Evolutionary conservation across 2,329 filamentous ascomycete genomes (phyloP).

Genomic region (Sporothrix mexicana): DNA sequence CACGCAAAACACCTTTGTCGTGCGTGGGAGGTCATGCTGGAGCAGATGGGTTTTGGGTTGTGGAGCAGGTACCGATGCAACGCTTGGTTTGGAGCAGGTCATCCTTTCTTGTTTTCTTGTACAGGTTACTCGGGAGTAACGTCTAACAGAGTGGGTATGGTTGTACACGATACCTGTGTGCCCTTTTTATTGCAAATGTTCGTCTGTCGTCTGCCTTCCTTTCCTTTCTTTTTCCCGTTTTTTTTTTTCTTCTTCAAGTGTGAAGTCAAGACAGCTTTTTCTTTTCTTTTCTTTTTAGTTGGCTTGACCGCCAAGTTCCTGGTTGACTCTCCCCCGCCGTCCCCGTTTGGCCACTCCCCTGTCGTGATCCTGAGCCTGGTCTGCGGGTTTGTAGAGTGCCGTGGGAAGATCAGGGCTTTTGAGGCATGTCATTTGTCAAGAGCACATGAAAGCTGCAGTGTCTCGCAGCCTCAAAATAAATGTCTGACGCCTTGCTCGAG

Average conservation of each 20-base stretch:
- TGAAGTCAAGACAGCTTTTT: not conserved
- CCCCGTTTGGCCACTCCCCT: not conserved
- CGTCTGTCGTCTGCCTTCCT: too few species aligned
- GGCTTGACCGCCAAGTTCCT: constrained; percentile 1
- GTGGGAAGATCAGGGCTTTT: constrained; percentile 8
- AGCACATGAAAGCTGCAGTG: not conserved
- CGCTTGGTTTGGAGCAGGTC: not conserved
- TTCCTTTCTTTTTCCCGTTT: not conserved
- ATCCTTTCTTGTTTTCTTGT: not conserved
- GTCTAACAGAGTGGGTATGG: not conserved
- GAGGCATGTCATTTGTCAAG: not conserved
- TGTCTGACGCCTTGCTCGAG: not conserved
- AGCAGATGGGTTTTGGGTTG: not conserved
- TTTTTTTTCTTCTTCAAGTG: not conserved
- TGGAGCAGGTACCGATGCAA: constrained; percentile 16
- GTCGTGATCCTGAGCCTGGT: not conserved
- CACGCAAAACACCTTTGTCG: not conserved
- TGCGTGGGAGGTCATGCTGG: not conserved
- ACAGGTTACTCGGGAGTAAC: not conserved
- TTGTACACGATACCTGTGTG: not conserved
- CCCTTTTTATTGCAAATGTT: not conserved
- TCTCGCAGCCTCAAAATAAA: constrained; percentile 1
- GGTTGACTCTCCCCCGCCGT: not conserved
- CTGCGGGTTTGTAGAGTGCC: constrained; percentile 2
- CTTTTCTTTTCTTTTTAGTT: too few species aligned